Base-by-base conservation (phyloP, 225 moss, liverwort and hornwort species). In the Bryoerythrophyllum caledonicum region DNA sequence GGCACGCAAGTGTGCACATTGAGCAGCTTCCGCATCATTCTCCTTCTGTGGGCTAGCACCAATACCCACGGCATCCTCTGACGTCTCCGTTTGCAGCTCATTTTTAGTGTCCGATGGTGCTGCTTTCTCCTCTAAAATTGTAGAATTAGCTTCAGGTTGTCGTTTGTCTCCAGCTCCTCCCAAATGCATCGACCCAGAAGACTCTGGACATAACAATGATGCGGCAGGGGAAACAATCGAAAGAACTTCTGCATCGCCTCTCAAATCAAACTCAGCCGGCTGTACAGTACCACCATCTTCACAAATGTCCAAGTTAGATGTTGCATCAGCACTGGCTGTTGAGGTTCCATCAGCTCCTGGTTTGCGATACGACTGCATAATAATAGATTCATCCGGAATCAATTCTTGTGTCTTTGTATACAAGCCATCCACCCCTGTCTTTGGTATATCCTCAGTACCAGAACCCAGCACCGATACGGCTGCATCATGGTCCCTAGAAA, bases 401-500 rank as follows among this genome's bases (percentile, higher is more conserved):
- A 19, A 38, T 40, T 57, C 70, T 15, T 10, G 25, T 40, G 16
- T 56, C 57, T 34, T 25, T 19, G 57, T 40, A 26, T 37, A 12
- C 37, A 37, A 15, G 16, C 37, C 55, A 38, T 35, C 55, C 14
- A 40, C 17, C 38, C 25, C 70, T 40, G 24, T 25, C 57, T 56
- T 70, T 25, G 57, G 23, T 57, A 38, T 56, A 25, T 70, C 40
- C 40, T 57, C 70, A 9, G 35, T 70, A 57, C 55, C 70, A 57
- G 70, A 40, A 70, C 26, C 38, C 70, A 57, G 57, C 57, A 56
- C 70, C 56, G 37, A 40, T 40, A 57, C 37, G 40, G 49, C 78
- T 35, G 66, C 72, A 66, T 59, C 78, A 51, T 21, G 66, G 59
- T 25, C 70, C 65, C 46, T 57, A 20, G 65, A 35, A 46, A 65